Percentiles rank a stretch among this genome's conserved stretches.
phyloP scores from a whole-genome alignment of 1,284 basidiomycete species.

The Laetiporus sulphureus region DNA sequence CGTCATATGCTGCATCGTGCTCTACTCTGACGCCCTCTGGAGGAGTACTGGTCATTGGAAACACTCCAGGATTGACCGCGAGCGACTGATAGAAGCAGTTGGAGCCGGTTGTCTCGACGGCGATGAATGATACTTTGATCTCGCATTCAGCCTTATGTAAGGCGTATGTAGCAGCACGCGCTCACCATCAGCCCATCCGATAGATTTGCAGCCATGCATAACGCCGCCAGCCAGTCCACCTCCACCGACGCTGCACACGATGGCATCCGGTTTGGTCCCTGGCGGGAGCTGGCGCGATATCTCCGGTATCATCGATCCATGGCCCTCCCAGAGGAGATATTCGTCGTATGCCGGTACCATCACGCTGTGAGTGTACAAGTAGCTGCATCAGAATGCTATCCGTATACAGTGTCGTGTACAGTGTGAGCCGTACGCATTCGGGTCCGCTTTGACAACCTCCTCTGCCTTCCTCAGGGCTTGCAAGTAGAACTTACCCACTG shows the following conservation, averaged over 20 bases:
- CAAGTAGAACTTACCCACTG: slow-evolving; percentile 48
- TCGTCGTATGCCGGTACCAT: slow-evolving; percentile 67
- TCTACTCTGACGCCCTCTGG: slow-evolving; percentile 29
- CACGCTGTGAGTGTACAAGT: slow-evolving; percentile 37
- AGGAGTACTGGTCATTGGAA: slow-evolving; percentile 13
- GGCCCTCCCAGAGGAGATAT: slow-evolving; percentile 62
- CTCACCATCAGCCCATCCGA: slow-evolving; percentile 61
- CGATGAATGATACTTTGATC: slow-evolving; percentile 50
- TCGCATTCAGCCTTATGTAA: background rate
- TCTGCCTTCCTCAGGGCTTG: slow-evolving; percentile 48
- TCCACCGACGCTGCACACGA: slow-evolving; percentile 73
- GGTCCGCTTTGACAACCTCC: slow-evolving; percentile 34
- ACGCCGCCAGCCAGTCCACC: slow-evolving; percentile 65
- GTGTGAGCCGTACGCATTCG: background rate
- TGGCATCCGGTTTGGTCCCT: slow-evolving; percentile 50
- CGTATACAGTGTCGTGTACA: too few species aligned
- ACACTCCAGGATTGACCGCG: slow-evolving; percentile 44
- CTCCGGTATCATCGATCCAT: slow-evolving; percentile 63
- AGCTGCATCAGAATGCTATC: too few species aligned
- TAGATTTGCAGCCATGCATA: slow-evolving; percentile 51
- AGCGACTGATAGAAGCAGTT: slow-evolving; percentile 69
- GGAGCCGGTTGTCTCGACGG: slow-evolving; percentile 62
- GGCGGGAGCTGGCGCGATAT: slow-evolving; percentile 43
- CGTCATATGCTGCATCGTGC: slow-evolving; percentile 31
- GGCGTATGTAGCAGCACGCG: background rate